Base-by-base conservation (phyloP, 768 basidiomycete species). In the Serpula lacrymans region DNA sequence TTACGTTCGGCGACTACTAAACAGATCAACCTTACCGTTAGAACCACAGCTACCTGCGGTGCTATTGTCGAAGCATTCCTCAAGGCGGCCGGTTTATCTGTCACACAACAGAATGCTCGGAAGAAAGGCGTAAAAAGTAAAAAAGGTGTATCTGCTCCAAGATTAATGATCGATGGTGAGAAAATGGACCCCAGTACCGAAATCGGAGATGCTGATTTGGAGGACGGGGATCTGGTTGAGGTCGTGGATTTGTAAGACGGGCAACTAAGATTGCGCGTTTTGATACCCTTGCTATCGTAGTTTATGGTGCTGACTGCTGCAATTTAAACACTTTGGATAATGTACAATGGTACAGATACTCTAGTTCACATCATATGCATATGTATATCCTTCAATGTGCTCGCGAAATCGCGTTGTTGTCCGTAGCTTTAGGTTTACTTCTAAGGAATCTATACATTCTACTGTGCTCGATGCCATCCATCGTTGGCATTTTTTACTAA, bases 191-290 rank as follows among this genome's bases (percentile, higher is more conserved):
- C 77, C 25, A 66, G 73, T 16, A 60, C 67, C 5, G 72, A 73
- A 45, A 88, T 91, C 42, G 74, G 81, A 9, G 75, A 78, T 11
- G 72, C 75, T 14, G 87, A 85, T 44, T 49, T 89, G 45, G 88
- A 89, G 48, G 86, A 91, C 47, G 88, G 86, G 0, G 88, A 91
- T 59, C 56, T 80, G 66, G 75, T 90, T 14, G 88, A 91, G 42
- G 75, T 90, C 26, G 72, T 78, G 44, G 86, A 80, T 12, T 50
- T 87, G 23, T 73, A 47, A 60, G 22, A 33, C n/a, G n/a, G n/a
- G n/a, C n/a, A n/a, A n/a, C n/a, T n/a, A n/a, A n/a, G n/a, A n/a
- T n/a, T n/a, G n/a, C n/a, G n/a, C n/a, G n/a, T n/a, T n/a, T n/a
- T n/a, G n/a, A n/a, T n/a, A n/a, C n/a, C n/a, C n/a, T n/a, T n/a